Evolutionary conservation across 108 stramenopile genomes (phyloP), one percentile per base, ranked within the genome.

Genomic region (Nitzschia sp.): DNA sequence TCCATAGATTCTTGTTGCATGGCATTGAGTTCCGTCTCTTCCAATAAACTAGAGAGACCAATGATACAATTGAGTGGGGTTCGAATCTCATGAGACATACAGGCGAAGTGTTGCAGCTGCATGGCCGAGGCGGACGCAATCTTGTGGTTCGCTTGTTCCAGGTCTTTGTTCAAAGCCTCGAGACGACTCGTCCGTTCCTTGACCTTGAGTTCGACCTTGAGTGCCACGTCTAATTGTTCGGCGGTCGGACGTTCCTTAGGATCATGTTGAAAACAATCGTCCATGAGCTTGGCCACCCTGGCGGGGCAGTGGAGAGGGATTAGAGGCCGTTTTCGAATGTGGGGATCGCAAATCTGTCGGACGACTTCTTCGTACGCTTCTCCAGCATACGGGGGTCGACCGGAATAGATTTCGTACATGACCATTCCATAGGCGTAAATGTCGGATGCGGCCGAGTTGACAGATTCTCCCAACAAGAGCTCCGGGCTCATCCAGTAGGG

Each of bases 401-500:
- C 67, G 26, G 81, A 78, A 50, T 74, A 85, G 3, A 80, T 57
- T 57, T 88, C 87, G 29, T 70, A 82, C 28, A 88, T 59, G 27
- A 85, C 60, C 29, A 85, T 81, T 4, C 83, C 84, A 48, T 85
- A 78, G 25, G 82, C 68, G 63, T 88, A 88, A 13, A 88, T 81
- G 60, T 88, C 87, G 5, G 78, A 77, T 19, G 64, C 70, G 1
- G 80, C 13, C 2, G 80, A 79, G 59, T 88, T 85, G 4, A 33
- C 25, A 11, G 64, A 58, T 52, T 85, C 72, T n/a, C 78, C 80
- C 1, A 66, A 36, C 30, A 88, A 48, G 11, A 88, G 61, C 65
- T 93, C 96, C 1, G 96, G 96, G 0, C 90, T 92, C 97, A 98
- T 98, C 76, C 76, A 77, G 25, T 60, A 77, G n/a, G 76, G 76